phyloP scores from a whole-genome alignment of 2,329 filamentous ascomycete species.

The Davidsoniella australis region DNA sequence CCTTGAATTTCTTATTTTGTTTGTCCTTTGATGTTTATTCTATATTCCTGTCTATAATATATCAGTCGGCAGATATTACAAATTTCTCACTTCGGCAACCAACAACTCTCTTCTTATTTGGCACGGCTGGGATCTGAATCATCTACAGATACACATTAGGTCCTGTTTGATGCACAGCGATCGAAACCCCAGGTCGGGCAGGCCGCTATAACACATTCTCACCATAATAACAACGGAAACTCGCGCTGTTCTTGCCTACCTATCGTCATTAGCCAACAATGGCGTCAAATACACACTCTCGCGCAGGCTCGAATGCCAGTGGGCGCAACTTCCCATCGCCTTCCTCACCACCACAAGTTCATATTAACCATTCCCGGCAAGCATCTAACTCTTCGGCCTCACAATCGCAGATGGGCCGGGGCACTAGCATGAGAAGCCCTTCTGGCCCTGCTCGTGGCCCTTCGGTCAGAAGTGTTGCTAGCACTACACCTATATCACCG shows the following conservation, averaged over 20 bases:
- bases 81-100: not conserved
- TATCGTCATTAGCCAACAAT: no score
- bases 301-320: no score
- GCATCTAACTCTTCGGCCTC: not conserved
- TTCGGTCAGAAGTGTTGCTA: not conserved
- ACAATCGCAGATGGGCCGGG: not conserved
- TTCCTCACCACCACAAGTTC: not conserved
- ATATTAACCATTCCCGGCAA: not conserved
- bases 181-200: no score
- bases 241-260: no score
- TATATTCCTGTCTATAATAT: not conserved
- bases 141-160: no score
- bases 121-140: not conserved
- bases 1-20: not conserved
- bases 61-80: not conserved
- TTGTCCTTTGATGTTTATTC: not conserved
- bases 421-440: not conserved
- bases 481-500: not conserved
- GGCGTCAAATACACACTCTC: no score
- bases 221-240: no score
- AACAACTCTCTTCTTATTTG: not conserved
- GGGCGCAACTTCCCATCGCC: not conserved
- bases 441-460: constrained; percentile 8
- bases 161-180: no score
- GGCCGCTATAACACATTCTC: no score